Evolutionary conservation across 176 grass and related monocot species (phyloP), one percentile per base, ranked within the genome.

Genomic region (Dactylis glomerata): DNA sequence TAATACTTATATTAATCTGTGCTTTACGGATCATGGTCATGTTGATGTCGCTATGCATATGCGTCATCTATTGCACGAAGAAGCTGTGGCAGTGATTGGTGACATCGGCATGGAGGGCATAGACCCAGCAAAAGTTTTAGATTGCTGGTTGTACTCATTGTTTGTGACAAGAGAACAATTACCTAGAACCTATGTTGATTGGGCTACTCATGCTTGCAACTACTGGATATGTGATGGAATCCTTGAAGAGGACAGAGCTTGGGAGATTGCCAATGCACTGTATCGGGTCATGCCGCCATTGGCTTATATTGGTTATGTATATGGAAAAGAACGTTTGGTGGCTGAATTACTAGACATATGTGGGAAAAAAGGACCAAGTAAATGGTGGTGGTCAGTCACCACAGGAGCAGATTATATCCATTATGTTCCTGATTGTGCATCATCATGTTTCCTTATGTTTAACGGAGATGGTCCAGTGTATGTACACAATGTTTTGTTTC

Each of bases 221-320:
- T 66, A 66, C 31, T 66, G 16, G 31, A 66, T 66, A 38, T 86
- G 84, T 51, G 84, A 73, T 70, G 75, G 84, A 31, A 33, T 79
- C 64, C 31, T 73, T 51, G 45, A 10, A 33, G 73, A 32, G 17
- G 73, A 62, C 20, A 61, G 3, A 72, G 6, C 65, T 22, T 75
- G 76, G 67, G 65, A 77, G n/a, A 27, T 72, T 58, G 33, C 11
- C 20, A 63, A 41, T 22, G 37, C 6, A 66, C 4, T 85, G 17
- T 6, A 67, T 84, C 1, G 6, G 15, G 2, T 40, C 44, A 66
- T 52, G 16, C 44, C 28, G 23, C 0, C 3, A 2, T 27, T 72
- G 12, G 68, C n/a, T 1, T 41, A 2, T 27, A 27, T 27, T 45
- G n/a, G n/a, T n/a, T n/a, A n/a, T n/a, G n/a, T n/a, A n/a, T n/a